Percentiles rank a stretch among this genome's conserved stretches.
These are phyloP conservation scores for Colletotrichum orbiculare DNA, from an alignment of 2,329 filamentous ascomycete species.

Conservation along the genomic window DNA sequence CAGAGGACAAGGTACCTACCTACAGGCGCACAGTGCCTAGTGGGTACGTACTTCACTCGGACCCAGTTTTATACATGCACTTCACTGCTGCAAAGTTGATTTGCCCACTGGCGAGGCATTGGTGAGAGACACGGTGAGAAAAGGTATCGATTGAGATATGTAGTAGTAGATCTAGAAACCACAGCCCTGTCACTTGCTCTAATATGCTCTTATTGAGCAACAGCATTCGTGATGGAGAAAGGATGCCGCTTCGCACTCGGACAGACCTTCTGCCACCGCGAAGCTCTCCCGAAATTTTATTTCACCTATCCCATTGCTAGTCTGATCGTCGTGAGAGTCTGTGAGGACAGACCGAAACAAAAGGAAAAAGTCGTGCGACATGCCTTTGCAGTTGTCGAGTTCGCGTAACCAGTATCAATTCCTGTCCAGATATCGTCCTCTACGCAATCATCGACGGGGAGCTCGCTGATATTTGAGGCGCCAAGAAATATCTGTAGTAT, in stretches of 20 bases:
- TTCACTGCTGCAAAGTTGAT: no score
- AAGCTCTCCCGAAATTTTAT: conserved; percentile 48
- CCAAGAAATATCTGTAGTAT: conserved; percentile 48
- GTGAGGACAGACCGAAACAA: conserved; percentile 50
- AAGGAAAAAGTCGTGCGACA: conserved; percentile 51
- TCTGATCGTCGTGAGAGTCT: conserved; percentile 42
- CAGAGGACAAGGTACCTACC: no score
- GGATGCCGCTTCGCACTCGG: conserved; percentile 49
- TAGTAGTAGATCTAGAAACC: no score
- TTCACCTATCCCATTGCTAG: conserved; percentile 42
- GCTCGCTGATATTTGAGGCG: conserved; percentile 49
- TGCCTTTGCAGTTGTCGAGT: conserved; percentile 43
- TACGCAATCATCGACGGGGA: conserved; percentile 55
- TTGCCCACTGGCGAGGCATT: no score
- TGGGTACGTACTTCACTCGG: no score
- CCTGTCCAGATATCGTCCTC: conserved; percentile 57
- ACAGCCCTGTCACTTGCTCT: not conserved
- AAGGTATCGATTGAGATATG: no score
- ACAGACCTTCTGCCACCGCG: conserved; percentile 47
- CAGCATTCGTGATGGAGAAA: conserved; percentile 29
- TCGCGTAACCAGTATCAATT: conserved; percentile 53
- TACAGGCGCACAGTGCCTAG: no score
- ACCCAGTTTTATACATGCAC: no score
- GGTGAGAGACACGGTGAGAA: no score
- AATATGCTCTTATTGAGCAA: conserved; percentile 21